Conservation (phyloP, 768 basidiomycete genomes). For the Leccinum boreale region DNA sequence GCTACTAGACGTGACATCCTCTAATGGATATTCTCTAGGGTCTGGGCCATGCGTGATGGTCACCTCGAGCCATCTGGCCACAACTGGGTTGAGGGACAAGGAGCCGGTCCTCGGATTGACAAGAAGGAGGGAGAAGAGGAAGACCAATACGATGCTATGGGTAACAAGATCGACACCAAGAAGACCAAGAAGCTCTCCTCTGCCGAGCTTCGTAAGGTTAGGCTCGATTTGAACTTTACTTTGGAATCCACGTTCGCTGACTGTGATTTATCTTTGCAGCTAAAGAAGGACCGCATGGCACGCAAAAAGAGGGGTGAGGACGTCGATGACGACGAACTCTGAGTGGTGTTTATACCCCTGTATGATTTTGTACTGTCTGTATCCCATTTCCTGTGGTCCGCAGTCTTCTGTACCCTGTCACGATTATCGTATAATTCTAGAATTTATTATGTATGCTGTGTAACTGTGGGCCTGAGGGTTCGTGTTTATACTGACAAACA, state of each 20-base stretch:
- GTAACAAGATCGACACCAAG: constrained; percentile 88
- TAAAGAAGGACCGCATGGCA: constrained; percentile 96
- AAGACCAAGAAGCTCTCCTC: constrained; percentile 87
- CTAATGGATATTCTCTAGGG: constrained; percentile 36
- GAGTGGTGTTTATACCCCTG: constrained; percentile 16
- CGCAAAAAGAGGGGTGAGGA: constrained; percentile 87
- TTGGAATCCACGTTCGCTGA: constrained; percentile 10
- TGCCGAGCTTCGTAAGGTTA: constrained; percentile 76
- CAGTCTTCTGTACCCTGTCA: constrained; percentile 21
- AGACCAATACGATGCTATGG: constrained; percentile 93
- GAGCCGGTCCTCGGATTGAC: constrained; percentile 92
- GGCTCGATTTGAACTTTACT: constrained; percentile 10
- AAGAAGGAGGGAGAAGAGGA: constrained; percentile 90
- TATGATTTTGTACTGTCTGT: constrained; percentile 13
- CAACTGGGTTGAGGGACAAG: constrained; percentile 99
- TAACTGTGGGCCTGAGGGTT: too few species aligned
- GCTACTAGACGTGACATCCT: neutral
- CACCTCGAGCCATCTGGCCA: constrained; percentile 94
- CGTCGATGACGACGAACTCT: constrained; percentile 57
- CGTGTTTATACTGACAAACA: neutral
- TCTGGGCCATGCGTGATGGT: constrained; percentile 99
- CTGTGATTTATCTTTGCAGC: constrained; percentile 20
- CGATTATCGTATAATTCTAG: constrained; percentile 16
- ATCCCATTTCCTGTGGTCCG: constrained; percentile 14
- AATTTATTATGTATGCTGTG: neutral